phyloP scores from a whole-genome alignment of 139 green algal genomes.

The Asterochloris erici region DNA sequence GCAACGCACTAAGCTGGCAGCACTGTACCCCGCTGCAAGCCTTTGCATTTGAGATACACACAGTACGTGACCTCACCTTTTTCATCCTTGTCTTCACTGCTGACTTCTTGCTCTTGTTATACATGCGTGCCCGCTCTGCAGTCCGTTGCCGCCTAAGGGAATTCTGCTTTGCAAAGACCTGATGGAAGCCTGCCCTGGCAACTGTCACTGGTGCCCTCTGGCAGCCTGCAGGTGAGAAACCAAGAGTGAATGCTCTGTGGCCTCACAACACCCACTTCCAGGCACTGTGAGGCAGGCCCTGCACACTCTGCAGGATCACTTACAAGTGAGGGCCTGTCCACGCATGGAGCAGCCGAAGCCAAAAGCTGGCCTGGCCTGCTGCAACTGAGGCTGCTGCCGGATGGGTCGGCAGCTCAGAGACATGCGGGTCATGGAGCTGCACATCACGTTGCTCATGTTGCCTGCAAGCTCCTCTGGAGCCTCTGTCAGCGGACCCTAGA shows the following conservation, averaged over 20 bases:
- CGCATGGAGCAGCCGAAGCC: conserved; percentile 1
- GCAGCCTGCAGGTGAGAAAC: not conserved
- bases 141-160: conserved; percentile 48
- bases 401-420: not conserved
- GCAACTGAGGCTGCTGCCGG: too few species aligned
- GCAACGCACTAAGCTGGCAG: too few species aligned
- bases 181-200: not conserved
- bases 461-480: too few species aligned
- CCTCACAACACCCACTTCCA: not conserved
- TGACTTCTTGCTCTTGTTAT: conserved; percentile 82
- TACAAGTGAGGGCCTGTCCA: conserved; percentile 9
- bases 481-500: too few species aligned
- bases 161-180: conserved; percentile 49
- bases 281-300: too few species aligned
- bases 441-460: conserved; percentile 6
- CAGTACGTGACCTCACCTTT: conserved; percentile 56
- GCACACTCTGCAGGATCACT: too few species aligned
- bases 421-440: not conserved
- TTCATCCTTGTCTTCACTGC: conserved; percentile 80
- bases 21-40: not conserved
- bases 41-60: not conserved
- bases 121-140: conserved; percentile 55
- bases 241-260: not conserved
- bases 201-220: not conserved
- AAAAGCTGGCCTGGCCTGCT: not conserved